phyloP scores from a whole-genome alignment of 2,329 filamentous ascomycete genomes.

The Trichothecium roseum region DNA sequence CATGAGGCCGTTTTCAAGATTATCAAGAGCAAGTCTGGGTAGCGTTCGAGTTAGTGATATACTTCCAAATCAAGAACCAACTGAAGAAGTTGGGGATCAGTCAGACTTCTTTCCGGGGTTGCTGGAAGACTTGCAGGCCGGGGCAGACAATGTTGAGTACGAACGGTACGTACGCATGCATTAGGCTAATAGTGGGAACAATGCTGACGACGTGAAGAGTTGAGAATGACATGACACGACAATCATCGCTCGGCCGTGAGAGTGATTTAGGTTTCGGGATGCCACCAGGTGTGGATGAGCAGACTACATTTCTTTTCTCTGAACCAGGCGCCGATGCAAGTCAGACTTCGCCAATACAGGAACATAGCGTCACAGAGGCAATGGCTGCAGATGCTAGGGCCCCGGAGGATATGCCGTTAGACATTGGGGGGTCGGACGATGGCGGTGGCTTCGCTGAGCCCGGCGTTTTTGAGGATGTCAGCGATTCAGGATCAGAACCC shows the following conservation, averaged over 20 bases:
- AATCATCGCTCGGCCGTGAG: constrained; percentile 29
- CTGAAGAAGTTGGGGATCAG: constrained; percentile 31
- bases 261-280: constrained; percentile 43
- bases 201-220: constrained; percentile 12
- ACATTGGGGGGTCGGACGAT: constrained; percentile 1
- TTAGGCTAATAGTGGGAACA: constrained; percentile 1
- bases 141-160: constrained; percentile 25
- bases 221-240: constrained; percentile 29
- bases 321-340: constrained; percentile 19
- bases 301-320: constrained; percentile 41
- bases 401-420: neutral
- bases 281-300: constrained; percentile 33
- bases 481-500: neutral
- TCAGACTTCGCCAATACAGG: constrained; percentile 15
- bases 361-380: constrained; percentile 11
- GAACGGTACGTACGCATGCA: constrained; percentile 17
- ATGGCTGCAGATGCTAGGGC: constrained; percentile 9
- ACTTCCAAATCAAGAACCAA: constrained; percentile 23
- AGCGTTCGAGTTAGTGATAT: constrained; percentile 45
- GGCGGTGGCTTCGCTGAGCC: constrained; percentile 2
- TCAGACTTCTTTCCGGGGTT: constrained; percentile 43
- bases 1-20: constrained; percentile 28
- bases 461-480: neutral
- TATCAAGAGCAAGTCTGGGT: constrained; percentile 43
- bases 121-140: constrained; percentile 30